A percentile compares a stretch with the other conserved stretches of the same genome.
phyloP scores from a whole-genome alignment of 176 grass and related monocot genomes.

The Rhipidocladum racemiflorum region DNA sequence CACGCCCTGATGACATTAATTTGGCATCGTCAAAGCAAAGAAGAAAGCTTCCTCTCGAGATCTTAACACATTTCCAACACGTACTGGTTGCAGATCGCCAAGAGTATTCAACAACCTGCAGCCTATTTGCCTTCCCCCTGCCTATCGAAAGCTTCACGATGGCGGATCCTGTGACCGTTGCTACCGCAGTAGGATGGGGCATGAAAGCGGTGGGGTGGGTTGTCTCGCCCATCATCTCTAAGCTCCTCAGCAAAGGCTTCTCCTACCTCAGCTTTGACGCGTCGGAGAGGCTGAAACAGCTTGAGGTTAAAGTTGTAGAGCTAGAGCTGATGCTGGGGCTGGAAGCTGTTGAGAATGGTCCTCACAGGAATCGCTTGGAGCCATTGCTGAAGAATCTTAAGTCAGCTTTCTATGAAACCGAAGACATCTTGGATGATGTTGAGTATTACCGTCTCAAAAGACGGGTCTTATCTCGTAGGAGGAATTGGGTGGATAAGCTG shows the following conservation, averaged over 20 bases:
- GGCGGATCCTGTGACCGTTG: neutral
- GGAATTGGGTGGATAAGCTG: neutral
- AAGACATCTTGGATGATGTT: conserved; percentile 32
- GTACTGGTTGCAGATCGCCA: too few species aligned
- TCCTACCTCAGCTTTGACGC: neutral
- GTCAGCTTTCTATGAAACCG: conserved; percentile 24
- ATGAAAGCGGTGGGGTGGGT: conserved; percentile 2
- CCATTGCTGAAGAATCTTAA: neutral
- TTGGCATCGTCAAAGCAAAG: too few species aligned
- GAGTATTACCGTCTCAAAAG: conserved; percentile 31
- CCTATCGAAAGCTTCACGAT: too few species aligned
- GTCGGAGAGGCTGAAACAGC: neutral
- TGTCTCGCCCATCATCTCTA: neutral
- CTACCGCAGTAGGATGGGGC: neutral
- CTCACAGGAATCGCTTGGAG: neutral
- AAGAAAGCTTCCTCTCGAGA: too few species aligned
- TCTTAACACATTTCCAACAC: too few species aligned
- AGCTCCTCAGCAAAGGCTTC: neutral
- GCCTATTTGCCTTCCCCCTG: too few species aligned
- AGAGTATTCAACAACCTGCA: too few species aligned
- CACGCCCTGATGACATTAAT: too few species aligned
- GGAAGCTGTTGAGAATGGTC: neutral
- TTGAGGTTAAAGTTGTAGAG: neutral
- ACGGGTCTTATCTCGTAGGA: neutral
- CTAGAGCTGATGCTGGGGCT: conserved; percentile 16